phyloP scores from a whole-genome alignment of 768 basidiomycete genomes.

The Megacollybia marginata region DNA sequence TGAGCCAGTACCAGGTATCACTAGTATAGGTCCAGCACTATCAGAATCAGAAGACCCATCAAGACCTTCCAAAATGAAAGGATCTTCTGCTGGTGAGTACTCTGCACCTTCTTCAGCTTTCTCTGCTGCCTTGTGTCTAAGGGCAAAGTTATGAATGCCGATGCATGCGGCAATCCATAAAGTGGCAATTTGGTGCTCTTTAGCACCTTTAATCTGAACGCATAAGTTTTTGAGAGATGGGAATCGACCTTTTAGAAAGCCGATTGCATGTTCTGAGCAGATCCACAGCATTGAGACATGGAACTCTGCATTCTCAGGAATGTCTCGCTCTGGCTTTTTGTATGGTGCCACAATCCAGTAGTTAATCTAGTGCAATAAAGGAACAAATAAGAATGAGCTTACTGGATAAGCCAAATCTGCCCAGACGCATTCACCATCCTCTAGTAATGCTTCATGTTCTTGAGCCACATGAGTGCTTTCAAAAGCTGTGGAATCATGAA shows the following conservation, averaged over 20 bases:
- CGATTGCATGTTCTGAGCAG: slow-evolving; percentile 31
- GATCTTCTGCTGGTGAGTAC: slow-evolving; percentile 7
- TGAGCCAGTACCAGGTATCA: too few species aligned
- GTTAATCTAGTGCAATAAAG: too few species aligned
- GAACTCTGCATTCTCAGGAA: slow-evolving; percentile 18
- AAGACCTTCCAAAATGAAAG: slow-evolving; percentile 17
- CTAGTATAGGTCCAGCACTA: too few species aligned
- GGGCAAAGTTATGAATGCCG: slow-evolving; percentile 21
- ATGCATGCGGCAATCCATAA: slow-evolving; percentile 25
- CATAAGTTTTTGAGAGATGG: slow-evolving; percentile 24
- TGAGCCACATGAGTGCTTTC: slow-evolving; percentile 22
- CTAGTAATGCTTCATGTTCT: slow-evolving; percentile 14
- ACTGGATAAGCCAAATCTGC: slow-evolving; percentile 33
- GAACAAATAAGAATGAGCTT: slow-evolving; percentile 4
- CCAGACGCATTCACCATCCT: slow-evolving; percentile 8
- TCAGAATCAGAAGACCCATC: too few species aligned
- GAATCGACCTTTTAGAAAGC: slow-evolving; percentile 33
- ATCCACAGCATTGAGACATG: slow-evolving; percentile 27
- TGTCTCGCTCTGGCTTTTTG: slow-evolving; percentile 18
- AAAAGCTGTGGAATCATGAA: slow-evolving; percentile 28
- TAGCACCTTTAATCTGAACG: slow-evolving; percentile 14
- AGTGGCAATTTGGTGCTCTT: slow-evolving; percentile 18
- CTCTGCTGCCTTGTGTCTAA: slow-evolving; percentile 20
- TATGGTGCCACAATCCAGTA: slow-evolving; percentile 19
- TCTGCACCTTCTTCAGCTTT: slow-evolving; percentile 3